Base-by-base conservation (phyloP, 2,329 filamentous ascomycete species). In the Fusarium poae region DNA sequence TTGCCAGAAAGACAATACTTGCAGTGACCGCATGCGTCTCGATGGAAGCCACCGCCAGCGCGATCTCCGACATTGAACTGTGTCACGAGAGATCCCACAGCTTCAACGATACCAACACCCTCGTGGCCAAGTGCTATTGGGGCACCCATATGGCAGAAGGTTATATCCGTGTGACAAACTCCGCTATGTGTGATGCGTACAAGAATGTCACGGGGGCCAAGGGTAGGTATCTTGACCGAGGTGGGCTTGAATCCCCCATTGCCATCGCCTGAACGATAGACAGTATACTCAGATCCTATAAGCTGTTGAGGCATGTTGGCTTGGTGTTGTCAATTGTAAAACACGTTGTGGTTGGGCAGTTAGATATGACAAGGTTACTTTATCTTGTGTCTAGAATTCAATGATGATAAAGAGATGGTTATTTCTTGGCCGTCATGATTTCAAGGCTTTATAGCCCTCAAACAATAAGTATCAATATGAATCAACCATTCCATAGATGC, bases 1-100 rank as follows among this genome's bases (percentile, higher is more conserved):
- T 40, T 5, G 1, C 58, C 58, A 0, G 58, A 61, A 11, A 61
- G 1, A 2, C 58, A 61, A 9, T 61, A 61, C 10, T 52, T 61
- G 25, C 58, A 61, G 1, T 60, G 58, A 2, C 58, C 58, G 13
- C 58, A 61, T 0, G 58, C 30, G 4, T 52, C 32, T 5, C 58
- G 58, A 13, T 61, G 58, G 3, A 61, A 61, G 5, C 58, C 58
- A 2, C 58, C 58, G 6, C 58, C 58, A 9, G 58, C 58, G 0
- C 58, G 21, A 11, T 61, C 58, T 9, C 55, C 55, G 16, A 60
- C 16, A 8, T 23, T 44, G 7, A 61, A 61, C 18, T 61, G 58
- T 6, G 44, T 61, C 4, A 61, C 58, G 0, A 61, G 30, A 18
- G 44, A 61, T 11, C 58, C 58, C 0, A 61, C 29, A 2, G 44